Evolutionary conservation across 176 grass and related monocot species (phyloP).

Genomic region (Urochloa ruziziensis): DNA sequence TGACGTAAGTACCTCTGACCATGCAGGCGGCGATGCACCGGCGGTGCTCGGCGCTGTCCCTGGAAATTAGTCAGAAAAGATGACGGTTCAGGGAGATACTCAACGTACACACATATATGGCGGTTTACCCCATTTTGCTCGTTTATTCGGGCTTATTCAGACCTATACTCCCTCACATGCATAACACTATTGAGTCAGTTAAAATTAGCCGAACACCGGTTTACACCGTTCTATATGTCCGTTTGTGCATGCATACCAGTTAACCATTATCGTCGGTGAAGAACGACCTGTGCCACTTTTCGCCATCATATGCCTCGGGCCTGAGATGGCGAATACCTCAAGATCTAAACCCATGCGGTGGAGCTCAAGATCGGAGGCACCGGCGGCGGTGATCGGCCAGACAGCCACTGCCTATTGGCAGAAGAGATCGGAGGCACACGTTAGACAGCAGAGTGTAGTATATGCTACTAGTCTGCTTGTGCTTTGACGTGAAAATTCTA

Average conservation of each 20-base stretch:
- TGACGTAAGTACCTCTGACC: not conserved
- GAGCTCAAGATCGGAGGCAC: too few species aligned
- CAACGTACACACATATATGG: too few species aligned
- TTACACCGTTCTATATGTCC: too few species aligned
- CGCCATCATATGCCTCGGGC: not conserved
- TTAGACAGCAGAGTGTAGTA: too few species aligned
- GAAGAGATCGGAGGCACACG: not conserved
- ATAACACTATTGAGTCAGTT: too few species aligned
- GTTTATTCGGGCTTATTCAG: too few species aligned
- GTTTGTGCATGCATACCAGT: not conserved
- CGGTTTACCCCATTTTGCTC: too few species aligned
- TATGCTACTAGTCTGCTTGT: not conserved
- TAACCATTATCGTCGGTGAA: not conserved
- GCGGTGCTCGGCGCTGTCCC: constrained; percentile 11
- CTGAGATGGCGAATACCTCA: not conserved
- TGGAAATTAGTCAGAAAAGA: not conserved
- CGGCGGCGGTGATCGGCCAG: not conserved
- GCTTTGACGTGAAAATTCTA: not conserved
- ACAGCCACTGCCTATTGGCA: too few species aligned
- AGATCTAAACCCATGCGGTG: not conserved
- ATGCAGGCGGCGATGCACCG: constrained; percentile 13
- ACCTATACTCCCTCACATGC: too few species aligned
- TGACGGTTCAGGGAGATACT: too few species aligned
- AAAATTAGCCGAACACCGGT: too few species aligned
- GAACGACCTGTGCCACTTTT: not conserved